Conservation (phyloP, 192 early-diverging fungal species). For the Linnemannia elongata region DNA sequence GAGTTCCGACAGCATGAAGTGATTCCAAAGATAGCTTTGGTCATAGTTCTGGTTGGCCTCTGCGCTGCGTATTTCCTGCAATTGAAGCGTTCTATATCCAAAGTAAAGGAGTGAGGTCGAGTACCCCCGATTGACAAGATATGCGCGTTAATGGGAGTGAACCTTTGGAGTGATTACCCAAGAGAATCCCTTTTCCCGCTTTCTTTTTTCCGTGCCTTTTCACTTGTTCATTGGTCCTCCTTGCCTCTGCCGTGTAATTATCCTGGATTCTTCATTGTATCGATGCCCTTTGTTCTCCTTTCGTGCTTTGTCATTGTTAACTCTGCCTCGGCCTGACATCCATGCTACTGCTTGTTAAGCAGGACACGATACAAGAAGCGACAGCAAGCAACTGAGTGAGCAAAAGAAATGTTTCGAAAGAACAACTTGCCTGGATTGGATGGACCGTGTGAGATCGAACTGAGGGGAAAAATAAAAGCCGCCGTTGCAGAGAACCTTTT, state of each 20-base stretch:
- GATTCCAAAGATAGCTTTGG: constrained; percentile 94
- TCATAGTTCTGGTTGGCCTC: constrained; percentile 74
- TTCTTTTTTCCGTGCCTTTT: background rate
- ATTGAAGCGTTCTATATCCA: constrained; percentile 56
- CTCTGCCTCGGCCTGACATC: background rate
- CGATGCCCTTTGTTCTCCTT: background rate
- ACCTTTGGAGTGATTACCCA: background rate
- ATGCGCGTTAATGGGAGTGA: background rate
- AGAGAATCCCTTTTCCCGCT: background rate
- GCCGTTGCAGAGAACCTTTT: constrained; percentile 85
- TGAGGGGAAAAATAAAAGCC: constrained; percentile 94
- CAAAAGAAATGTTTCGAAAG: background rate
- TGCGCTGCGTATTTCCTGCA: constrained; percentile 44
- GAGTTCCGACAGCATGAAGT: constrained; percentile 83
- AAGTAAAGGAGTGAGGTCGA: background rate
- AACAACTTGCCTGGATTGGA: constrained; percentile 74
- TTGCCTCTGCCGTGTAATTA: too few relatives aligned
- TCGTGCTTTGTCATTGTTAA: background rate
- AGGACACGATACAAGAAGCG: background rate
- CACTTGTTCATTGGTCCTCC: background rate
- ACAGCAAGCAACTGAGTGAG: background rate
- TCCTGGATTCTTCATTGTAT: too few relatives aligned
- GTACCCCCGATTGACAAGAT: constrained; percentile 3
- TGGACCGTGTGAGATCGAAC: constrained; percentile 88
- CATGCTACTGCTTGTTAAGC: background rate